phyloP scores from a whole-genome alignment of 306 rosid genomes.

The Castanea mollissima region DNA sequence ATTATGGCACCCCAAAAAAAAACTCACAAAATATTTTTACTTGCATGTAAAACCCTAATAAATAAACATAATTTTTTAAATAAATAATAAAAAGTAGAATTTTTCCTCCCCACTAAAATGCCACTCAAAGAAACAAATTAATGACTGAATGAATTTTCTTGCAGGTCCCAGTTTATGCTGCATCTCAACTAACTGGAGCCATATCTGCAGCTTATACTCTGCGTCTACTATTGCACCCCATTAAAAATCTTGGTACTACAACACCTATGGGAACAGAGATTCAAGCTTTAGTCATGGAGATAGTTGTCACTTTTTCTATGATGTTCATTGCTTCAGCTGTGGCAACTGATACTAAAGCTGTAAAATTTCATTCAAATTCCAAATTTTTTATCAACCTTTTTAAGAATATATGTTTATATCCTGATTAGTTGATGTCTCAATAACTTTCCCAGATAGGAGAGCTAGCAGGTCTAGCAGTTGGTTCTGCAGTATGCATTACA shows the following conservation, averaged over 20 bases:
- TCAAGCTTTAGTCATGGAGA: conserved; percentile 70
- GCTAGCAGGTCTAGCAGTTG: conserved; percentile 80
- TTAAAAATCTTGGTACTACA: conserved; percentile 51
- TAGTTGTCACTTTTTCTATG: conserved; percentile 66
- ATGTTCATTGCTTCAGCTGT: conserved; percentile 70
- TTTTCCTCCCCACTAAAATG: too few relatives aligned
- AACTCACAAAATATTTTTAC: too few relatives aligned
- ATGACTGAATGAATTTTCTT: neutral
- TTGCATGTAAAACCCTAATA: too few relatives aligned
- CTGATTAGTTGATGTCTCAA: neutral
- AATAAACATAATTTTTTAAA: too few relatives aligned
- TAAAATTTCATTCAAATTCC: conserved; percentile 18
- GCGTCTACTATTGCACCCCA: conserved; percentile 44
- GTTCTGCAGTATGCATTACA: conserved; percentile 69
- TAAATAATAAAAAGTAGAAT: too few relatives aligned
- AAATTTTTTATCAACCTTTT: neutral
- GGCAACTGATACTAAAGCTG: conserved; percentile 74
- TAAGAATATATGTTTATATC: neutral
- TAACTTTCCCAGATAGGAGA: conserved; percentile 47
- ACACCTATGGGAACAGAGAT: conserved; percentile 52
- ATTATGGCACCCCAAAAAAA: too few relatives aligned
- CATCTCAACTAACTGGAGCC: conserved; percentile 71
- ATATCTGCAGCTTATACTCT: conserved; percentile 69
- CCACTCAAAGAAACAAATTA: neutral
- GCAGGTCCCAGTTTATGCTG: conserved; percentile 75